These are phyloP conservation scores for Umbellularia californica DNA, from an alignment of 164 flowering plant species.

Conservation along the genomic window DNA sequence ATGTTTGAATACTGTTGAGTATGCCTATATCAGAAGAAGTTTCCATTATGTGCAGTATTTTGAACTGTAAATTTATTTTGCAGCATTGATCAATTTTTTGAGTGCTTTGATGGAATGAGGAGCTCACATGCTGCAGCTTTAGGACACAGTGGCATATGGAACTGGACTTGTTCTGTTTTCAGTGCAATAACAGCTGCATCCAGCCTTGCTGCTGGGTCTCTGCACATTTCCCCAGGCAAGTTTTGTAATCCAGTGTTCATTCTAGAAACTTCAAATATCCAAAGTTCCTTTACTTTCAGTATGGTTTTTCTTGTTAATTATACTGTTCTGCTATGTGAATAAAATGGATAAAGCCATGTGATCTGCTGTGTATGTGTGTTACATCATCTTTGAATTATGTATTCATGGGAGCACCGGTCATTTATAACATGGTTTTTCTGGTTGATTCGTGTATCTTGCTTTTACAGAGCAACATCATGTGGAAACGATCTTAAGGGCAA, in stretches of 20 bases:
- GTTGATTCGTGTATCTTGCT: slow-evolving; percentile 1
- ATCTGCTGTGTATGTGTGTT: no score
- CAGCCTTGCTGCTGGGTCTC: slow-evolving; percentile 86
- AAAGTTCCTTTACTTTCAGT: no score
- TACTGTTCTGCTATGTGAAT: no score
- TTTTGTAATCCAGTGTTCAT: slow-evolving; percentile 3
- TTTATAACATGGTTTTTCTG: no score
- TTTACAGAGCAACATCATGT: slow-evolving; percentile 74
- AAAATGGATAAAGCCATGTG: no score
- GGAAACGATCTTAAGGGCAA: slow-evolving; percentile 65
- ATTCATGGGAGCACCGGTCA: no score
- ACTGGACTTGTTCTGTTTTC: slow-evolving; percentile 93
- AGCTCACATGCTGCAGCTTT: slow-evolving; percentile 72
- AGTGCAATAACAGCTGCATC: slow-evolving; percentile 95
- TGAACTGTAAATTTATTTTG: slow-evolving; percentile 12
- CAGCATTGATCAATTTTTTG: slow-evolving; percentile 95
- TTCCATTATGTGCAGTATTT: background rate
- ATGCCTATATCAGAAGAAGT: background rate
- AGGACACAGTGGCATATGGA: slow-evolving; percentile 88
- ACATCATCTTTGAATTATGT: no score
- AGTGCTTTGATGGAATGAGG: slow-evolving; percentile 89
- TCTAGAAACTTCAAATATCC: no score
- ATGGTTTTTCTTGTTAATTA: no score
- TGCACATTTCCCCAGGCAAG: slow-evolving; percentile 67
- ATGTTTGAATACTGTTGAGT: background rate